Conservation (phyloP, 2,329 filamentous ascomycete species). For the Thielaviopsis euricoi region DNA sequence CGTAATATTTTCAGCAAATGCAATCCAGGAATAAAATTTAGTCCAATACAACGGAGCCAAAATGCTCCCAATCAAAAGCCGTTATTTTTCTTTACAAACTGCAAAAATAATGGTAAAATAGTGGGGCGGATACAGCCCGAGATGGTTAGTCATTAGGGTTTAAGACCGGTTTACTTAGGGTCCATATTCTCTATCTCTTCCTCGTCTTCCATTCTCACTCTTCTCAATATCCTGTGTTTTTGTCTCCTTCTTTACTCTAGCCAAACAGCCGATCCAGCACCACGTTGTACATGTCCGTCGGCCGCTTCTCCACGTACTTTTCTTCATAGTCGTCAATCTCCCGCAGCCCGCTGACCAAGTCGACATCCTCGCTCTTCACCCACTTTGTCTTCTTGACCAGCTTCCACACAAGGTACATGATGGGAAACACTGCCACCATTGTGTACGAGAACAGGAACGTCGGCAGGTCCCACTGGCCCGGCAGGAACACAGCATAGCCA, state of each 20-base stretch:
- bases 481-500: slow-evolving; percentile 61
- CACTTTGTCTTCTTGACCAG: slow-evolving; percentile 44
- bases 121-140: no score
- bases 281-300: slow-evolving; percentile 30
- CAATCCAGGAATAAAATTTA: no score
- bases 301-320: slow-evolving; percentile 30
- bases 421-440: slow-evolving; percentile 55
- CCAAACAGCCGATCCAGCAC: slow-evolving; percentile 36
- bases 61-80: not conserved
- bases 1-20: no score
- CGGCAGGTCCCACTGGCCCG: slow-evolving; percentile 44
- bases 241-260: slow-evolving; percentile 27
- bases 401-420: slow-evolving; percentile 58
- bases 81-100: not conserved
- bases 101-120: not conserved
- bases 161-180: no score
- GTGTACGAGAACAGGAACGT: slow-evolving; percentile 65
- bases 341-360: slow-evolving; percentile 44
- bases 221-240: no score
- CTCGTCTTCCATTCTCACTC: no score
- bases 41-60: no score
- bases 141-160: no score
- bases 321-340: slow-evolving; percentile 53
- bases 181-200: no score
- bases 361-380: slow-evolving; percentile 37